Base-by-base conservation (phyloP, 2,329 filamentous ascomycete species). In the Elsinoe ampelina region DNA sequence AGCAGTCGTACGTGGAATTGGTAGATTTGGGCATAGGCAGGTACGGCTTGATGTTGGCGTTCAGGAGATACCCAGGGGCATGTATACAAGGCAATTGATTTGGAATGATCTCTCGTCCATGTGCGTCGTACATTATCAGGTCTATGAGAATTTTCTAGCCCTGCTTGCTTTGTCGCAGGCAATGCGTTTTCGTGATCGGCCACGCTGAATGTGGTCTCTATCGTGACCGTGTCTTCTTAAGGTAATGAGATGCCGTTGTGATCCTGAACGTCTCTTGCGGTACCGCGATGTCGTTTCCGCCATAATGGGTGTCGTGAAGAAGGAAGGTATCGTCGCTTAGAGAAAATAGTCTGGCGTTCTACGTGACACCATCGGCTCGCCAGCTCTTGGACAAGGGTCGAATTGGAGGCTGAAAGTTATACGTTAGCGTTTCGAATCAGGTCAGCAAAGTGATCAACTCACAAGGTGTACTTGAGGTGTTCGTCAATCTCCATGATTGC, bases 401-500 rank as follows among this genome's bases (percentile, higher is more conserved):
- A 97, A 98, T 85, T 98, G 93, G 75, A 98, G 77, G 86, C 93
- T 98, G 67, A 17, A 17, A 45, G n/a, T 58, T 26, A n/a, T 34
- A 20, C 38, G n/a, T 41, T 22, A 57, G 8, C 35, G 26, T 30
- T 30, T 8, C 11, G 5, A 2, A 20, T 34, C 47, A 45, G 22
- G 11, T 22, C 7, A 19, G n/a, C 11, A 13, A 20, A 6, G 7
- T 20, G 13, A 13, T n/a, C 45, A 32, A 84, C 90, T 74, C 81
- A 96, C 92, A 98, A 97, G 68, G 93, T 97, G 76, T 97, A 98
- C 79, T 98, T 97, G 70, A 98, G 77, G 73, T 97, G 91, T 76
- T 98, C 93, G 64, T 97, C 93, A 73, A 98, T 98, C 75, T 97
- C 93, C 93, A 98, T 98, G 72, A 98, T 97, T n/a, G 93, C 93